Base-by-base conservation (phyloP, 73 alveolate species). In the Stentor coeruleus region DNA sequence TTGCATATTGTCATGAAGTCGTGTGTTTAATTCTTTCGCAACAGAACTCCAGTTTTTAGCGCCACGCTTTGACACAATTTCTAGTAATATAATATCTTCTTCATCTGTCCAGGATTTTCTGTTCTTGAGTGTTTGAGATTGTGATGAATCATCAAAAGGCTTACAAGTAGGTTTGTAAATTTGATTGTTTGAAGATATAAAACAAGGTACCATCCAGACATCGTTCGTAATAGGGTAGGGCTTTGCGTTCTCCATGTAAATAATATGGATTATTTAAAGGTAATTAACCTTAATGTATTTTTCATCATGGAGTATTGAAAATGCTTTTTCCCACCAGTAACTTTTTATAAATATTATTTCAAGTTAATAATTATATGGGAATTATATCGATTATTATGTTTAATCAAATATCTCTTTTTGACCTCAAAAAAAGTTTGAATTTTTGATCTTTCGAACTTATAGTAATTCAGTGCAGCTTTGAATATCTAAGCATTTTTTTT, bases 11-110 rank as follows among this genome's bases (percentile, higher is more conserved):
- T 49, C 20, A 20, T 49, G 95, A 81, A n/a, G 37, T 35, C 28
- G 37, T 26, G 55, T 6, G 28, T 35, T 35, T 11, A 60, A 14
- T 35, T 28, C 20, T 38, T 60, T 60, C 14, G 80, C 37, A 6
- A 35, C 80, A 11, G 37, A n/a, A 14, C 37, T 35, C 80, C 80
- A 60, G 80, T 35, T 28, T 14, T 60, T 60, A 6, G 86, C 74
- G 26, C 90, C 90, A 35, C 57, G 77, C 11, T 81, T 15, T 30
- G 59, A 74, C 30, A 84, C 90, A 6, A 84, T 79, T 82, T 84
- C 31, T 11, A 38, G 3, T 3, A 84, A 57, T 3, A 58, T 39
- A 20, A 58, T 39, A 60, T 84, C 90, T 49, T 84, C 90, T 55
- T 42, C 74, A 26, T 49, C 81, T 3, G 89, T 84, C 87, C 90